Evolutionary conservation across 169 alveolate genomes (phyloP), one percentile per base, ranked within the genome.

Genomic region (Plasmodium sp.): DNA sequence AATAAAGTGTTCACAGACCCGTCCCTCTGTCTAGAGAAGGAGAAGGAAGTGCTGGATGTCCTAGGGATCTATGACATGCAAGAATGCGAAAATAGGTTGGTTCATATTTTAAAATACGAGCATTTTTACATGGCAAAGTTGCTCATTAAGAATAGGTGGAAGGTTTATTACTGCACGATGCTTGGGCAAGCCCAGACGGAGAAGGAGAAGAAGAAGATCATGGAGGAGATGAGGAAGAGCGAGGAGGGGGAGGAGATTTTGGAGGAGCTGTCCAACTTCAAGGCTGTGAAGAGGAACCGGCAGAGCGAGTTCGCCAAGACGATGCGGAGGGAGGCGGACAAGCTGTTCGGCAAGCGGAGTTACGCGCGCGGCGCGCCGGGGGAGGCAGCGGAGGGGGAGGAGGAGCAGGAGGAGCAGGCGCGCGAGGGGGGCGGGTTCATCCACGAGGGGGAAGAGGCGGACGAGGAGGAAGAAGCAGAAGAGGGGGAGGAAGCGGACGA

Each of bases 171-270:
- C 95, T 98, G 99, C 85, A 98, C 99, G 27, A 93, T 98, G 62
- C 95, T 98, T 77, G 99, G 99, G 31, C 99, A 98, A 96, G 99
- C 99, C 39, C 98, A 98, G 93, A 97, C 98, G 27, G 98, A 97
- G 67, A 98, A 96, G 67, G 99, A 98, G 95, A 97, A 96, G 95
- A 97, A 96, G 16, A 95, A 95, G 9, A 96, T 98, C 14, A 83
- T 94, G 51, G 97, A 97, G 18, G 95, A 95, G 43, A 97, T 98
- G 99, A 83, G 95, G 33, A 90, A 94, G 79, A 84, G 97, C 0
- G 96, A 96, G 62, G 98, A 97, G 84, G 99, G 99, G 2, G 96
- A 96, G 83, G 97, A 95, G 54, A 98, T 98, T 31, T 95, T 98
- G 45, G 97, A 97, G 92, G 98, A 97, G 82, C 94, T 98, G 33